Percentiles rank a stretch among this genome's conserved stretches.
Conservation (phyloP, 768 basidiomycete species). For the Tremella yokohamensis region DNA sequence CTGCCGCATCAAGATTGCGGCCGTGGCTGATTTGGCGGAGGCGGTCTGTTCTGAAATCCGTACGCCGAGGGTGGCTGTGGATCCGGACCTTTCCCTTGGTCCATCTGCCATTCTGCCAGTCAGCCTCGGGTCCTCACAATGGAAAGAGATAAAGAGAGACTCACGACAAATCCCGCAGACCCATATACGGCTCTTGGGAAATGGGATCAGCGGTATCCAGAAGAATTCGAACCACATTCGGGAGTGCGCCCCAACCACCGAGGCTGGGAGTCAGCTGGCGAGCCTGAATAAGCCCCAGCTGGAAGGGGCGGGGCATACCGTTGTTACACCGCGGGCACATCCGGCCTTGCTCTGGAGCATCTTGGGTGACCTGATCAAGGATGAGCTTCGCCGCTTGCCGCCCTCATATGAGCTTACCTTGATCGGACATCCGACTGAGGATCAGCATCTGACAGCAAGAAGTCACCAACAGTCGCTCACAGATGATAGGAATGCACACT, state of each 20-base stretch:
- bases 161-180: conserved; percentile 42
- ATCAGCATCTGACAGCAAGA: conserved; percentile 2
- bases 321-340: conserved; percentile 44
- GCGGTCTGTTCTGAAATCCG: conserved; percentile 9
- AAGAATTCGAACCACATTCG: conserved; percentile 45
- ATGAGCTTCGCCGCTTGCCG: neutral
- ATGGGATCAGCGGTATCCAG: conserved; percentile 44
- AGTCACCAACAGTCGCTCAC: conserved; percentile 15
- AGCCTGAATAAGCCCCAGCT: neutral
- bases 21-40: conserved; percentile 19
- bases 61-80: conserved; percentile 36
- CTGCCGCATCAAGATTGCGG: neutral
- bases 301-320: conserved; percentile 18
- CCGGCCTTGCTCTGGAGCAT: conserved; percentile 25
- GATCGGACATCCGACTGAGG: conserved; percentile 37
- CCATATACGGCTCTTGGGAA: conserved; percentile 36
- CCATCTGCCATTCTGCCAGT: conserved; percentile 41
- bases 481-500: conserved; percentile 48
- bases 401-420: conserved; percentile 22
- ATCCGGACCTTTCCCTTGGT: conserved; percentile 40
- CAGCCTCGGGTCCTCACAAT: neutral
- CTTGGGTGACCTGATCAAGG: conserved; percentile 36
- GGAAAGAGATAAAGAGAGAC: conserved; percentile 10
- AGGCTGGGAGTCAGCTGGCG: conserved; percentile 18
- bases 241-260: conserved; percentile 29